Conservation (phyloP, 1,139 yeast species). For the Hansenula lynferdii region DNA sequence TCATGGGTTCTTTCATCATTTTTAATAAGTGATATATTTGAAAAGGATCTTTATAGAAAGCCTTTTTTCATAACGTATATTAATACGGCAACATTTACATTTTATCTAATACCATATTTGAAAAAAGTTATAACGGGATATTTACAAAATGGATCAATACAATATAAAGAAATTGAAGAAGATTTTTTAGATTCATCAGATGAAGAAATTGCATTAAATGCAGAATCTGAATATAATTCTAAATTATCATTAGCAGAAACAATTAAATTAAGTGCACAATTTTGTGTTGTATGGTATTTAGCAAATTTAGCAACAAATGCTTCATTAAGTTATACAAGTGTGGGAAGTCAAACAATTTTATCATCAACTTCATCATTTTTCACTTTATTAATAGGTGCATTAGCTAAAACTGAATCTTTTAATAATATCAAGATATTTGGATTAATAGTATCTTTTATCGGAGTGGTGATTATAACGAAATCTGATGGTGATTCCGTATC, state of each 20-base stretch:
- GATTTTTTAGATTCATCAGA: constrained; percentile 20
- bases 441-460: constrained; percentile 64
- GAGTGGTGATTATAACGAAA: constrained; percentile 74
- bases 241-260: constrained; percentile 42
- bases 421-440: constrained; percentile 64
- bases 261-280: constrained; percentile 64
- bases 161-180: constrained; percentile 25
- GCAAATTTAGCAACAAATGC: constrained; percentile 90
- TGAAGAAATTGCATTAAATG: constrained; percentile 21
- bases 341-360: constrained; percentile 87
- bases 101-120: constrained; percentile 69
- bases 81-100: constrained; percentile 78
- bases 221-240: constrained; percentile 25
- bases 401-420: constrained; percentile 66
- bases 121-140: constrained; percentile 26
- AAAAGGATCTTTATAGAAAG: constrained; percentile 65
- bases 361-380: constrained; percentile 92
- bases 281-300: constrained; percentile 82
- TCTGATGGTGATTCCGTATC: constrained; percentile 40
- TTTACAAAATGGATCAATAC: constrained; percentile 22
- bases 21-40: constrained; percentile 68
- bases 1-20: constrained; percentile 90
- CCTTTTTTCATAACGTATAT: constrained; percentile 93
- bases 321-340: constrained; percentile 81
- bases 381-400: constrained; percentile 78